Conservation (phyloP, 768 basidiomycete genomes). For the Tulasnella sp. region DNA sequence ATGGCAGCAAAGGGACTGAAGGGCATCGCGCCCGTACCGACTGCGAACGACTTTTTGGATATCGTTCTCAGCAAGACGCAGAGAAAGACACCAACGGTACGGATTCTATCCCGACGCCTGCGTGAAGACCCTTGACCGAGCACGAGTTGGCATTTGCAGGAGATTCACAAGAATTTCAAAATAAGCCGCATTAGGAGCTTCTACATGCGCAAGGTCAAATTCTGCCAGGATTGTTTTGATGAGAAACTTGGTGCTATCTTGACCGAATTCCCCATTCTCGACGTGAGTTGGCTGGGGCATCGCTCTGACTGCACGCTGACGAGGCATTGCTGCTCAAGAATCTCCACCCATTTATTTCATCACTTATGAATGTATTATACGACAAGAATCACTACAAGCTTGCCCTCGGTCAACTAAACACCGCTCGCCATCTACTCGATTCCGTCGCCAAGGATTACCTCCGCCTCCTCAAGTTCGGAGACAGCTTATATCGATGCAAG, state of each 20-base stretch:
- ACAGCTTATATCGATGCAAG: conserved; percentile 96
- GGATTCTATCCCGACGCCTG: conserved; percentile 30
- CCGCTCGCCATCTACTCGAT: conserved; percentile 92
- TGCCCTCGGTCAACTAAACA: conserved; percentile 93
- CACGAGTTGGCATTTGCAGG: conserved; percentile 44
- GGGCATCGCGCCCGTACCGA: conserved; percentile 97
- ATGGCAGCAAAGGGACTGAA: conserved; percentile 90
- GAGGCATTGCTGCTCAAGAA: conserved; percentile 48
- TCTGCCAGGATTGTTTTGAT: conserved; percentile 94
- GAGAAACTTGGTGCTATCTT: conserved; percentile 92
- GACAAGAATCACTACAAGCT: conserved; percentile 99
- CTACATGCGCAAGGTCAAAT: conserved; percentile 99
- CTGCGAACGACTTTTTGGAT: conserved; percentile 89
- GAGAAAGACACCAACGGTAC: conserved; percentile 92
- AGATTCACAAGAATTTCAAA: conserved; percentile 99
- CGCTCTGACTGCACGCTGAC: neutral
- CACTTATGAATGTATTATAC: conserved; percentile 96
- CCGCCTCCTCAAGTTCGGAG: conserved; percentile 94
- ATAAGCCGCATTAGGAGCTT: conserved; percentile 97
- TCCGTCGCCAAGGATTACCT: conserved; percentile 97
- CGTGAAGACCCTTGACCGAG: neutral
- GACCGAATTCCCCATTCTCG: conserved; percentile 94
- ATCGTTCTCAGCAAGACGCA: conserved; percentile 93
- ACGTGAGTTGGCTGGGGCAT: conserved; percentile 48
- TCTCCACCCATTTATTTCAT: conserved; percentile 92